Base-by-base conservation (phyloP, 305 asterid genomes). In the Plantago coronopus region DNA sequence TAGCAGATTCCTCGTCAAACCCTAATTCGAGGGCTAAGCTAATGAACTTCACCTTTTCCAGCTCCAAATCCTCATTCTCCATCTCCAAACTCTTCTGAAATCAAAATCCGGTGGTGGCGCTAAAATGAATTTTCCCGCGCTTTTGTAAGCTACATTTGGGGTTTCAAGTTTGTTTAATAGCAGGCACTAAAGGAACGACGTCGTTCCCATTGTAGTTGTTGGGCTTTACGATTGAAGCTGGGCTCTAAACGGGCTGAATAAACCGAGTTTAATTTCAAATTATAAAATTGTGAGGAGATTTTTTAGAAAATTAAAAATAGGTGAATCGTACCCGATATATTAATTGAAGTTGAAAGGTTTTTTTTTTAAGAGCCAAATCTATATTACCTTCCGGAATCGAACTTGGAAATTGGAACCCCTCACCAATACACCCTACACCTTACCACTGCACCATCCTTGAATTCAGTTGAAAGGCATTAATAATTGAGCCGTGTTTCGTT, bases 21-120 rank as follows among this genome's bases (percentile, higher is more conserved):
- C 98, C 96, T 29, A 81, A 80, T 7, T 88, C 96, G 20, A 86
- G 73, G 69, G 98, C 96, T 70, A 91, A 77, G 77, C 95, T 88
- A 37, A 88, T 72, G 70, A 91, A 62, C 68, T 74, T 83, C 54
- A 79, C 75, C 72, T 83, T 88, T 72, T 91, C 96, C 64, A 88
- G 21, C 81, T 85, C 91, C 69, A 90, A 65, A 65, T 82, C 91
- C 10, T 68, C 63, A 44, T 67, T 74, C 37, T 57, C 80, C 83
- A 81, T 78, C 64, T 54, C 48, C n/a, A 38, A n/a, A 49, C 16
- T 7, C 3, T 17, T 17, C 4, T 29, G n/a, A n/a, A n/a, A n/a
- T n/a, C 54, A 11, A 17, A 21, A 59, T 34, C 55, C 48, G 53
- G 63, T 62, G 45, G 57, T 17, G 48, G 25, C 44, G 38, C 45